Base-by-base conservation (phyloP, 805 yeast genomes). In the Spathaspora sp. region DNA sequence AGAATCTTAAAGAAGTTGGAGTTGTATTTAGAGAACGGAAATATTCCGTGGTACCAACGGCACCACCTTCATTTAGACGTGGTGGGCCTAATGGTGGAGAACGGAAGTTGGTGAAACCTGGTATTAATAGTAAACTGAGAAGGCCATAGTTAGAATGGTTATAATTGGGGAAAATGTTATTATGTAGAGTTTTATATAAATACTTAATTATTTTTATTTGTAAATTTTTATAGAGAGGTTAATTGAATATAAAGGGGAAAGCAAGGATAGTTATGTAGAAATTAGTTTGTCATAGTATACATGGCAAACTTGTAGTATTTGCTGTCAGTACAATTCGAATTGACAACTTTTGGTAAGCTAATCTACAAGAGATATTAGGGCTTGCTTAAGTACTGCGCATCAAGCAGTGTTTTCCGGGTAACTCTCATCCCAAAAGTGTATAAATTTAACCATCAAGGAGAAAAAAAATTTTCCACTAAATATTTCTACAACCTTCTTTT, bases 21-120 rank as follows among this genome's bases (percentile, higher is more conserved):
- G 82, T 87, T n/a, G 78, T 83, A 0, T 84, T 78, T 61, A 78
- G 80, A 57, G 90, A 86, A 59, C 70, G 92, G 50, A 82, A 85
- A 58, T 87, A 83, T 60, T 81, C 87, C 2, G 87, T 87, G 18
- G 83, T 87, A 11, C 93, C 93, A 19, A 87, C 91, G 0, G 89
- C 89, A 0, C 91, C 91, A 1, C 78, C 79, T 0, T 60, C 70
- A 42, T 47, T 23, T 39, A 42, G 16, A 42, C 44, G 44, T 17
- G 43, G 44, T 17, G 43, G 43, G n/a, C 32, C 32, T 4, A 23
- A 23, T 35, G 40, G 40, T 3, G 40, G 40, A 14, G 40, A 35
- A 35, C 16, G 40, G 2, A 35, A 16, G 14, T 16, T 16, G 3
- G 40, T 14, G 7, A 35, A 35, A 16, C 40, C 7, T 35, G 18